Conservation (phyloP, 305 asterid species). For the Andrographis paniculata region DNA sequence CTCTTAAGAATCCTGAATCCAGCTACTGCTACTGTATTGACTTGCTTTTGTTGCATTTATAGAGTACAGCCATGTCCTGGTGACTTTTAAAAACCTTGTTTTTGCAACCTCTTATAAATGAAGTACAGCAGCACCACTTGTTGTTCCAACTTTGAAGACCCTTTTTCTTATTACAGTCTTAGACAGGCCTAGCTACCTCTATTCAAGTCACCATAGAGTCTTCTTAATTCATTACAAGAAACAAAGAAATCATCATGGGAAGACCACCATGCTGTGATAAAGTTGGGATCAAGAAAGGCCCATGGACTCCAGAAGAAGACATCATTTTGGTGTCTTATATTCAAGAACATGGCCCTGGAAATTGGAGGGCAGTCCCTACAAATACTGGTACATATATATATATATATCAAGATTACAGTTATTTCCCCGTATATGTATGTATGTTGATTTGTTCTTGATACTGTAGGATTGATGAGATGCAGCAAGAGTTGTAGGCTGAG, state of each 20-base stretch:
- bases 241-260: constrained; percentile 34
- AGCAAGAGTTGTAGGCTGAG: constrained; percentile 87
- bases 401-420: background rate
- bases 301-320: constrained; percentile 96
- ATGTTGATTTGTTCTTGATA: background rate
- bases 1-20: too few species aligned
- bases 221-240: background rate
- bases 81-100: constrained; percentile 6
- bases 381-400: constrained; percentile 39
- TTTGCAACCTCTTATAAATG: background rate
- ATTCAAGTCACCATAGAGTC: constrained; percentile 8
- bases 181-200: constrained; percentile 3
- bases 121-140: constrained; percentile 1
- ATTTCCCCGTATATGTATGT: background rate
- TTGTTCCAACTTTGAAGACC: too few species aligned
- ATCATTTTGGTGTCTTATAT: constrained; percentile 61
- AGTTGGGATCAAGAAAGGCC: constrained; percentile 76
- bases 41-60: background rate
- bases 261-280: constrained; percentile 77
- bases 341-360: constrained; percentile 83
- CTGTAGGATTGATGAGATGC: constrained; percentile 67
- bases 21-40: too few species aligned
- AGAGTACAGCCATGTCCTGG: constrained; percentile 9
- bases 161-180: background rate
- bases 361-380: constrained; percentile 70